Percentiles rank a stretch among this genome's conserved stretches.
phyloP scores from a whole-genome alignment of 192 early-diverging fungal genomes.

The Phlyctochytrium planicorne region DNA sequence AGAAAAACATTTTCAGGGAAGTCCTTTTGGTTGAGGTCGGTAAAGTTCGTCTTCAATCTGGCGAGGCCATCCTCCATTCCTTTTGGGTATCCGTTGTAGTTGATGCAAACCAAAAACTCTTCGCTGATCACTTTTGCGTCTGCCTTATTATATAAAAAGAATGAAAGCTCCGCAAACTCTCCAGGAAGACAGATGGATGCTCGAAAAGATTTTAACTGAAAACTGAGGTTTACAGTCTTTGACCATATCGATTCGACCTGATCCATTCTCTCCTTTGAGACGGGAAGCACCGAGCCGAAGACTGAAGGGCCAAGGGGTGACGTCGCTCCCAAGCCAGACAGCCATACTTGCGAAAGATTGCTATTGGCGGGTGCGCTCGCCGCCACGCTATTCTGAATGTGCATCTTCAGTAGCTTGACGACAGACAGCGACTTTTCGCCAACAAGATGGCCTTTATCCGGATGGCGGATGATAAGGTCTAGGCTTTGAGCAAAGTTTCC shows the following conservation, averaged over 20 bases:
- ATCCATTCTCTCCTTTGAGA: slow-evolving; percentile 10
- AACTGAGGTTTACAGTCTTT: slow-evolving; percentile 34
- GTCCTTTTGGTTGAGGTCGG: slow-evolving; percentile 55
- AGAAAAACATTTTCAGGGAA: slow-evolving; percentile 51
- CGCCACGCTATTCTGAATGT: slow-evolving; percentile 23
- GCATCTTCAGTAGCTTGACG: slow-evolving; percentile 56
- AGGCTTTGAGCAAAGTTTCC: slow-evolving; percentile 54
- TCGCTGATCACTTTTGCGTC: slow-evolving; percentile 57
- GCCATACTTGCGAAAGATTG: slow-evolving; percentile 12
- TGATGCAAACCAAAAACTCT: slow-evolving; percentile 55
- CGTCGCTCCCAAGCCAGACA: background rate
- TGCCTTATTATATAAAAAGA: slow-evolving; percentile 53
- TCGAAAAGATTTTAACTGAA: slow-evolving; percentile 55
- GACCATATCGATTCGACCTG: background rate
- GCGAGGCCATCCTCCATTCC: slow-evolving; percentile 36
- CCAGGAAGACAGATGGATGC: slow-evolving; percentile 58
- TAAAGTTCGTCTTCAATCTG: slow-evolving; percentile 58
- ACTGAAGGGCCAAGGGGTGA: background rate
- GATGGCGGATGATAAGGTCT: slow-evolving; percentile 62
- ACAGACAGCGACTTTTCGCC: slow-evolving; percentile 57
- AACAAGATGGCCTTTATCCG: slow-evolving; percentile 54
- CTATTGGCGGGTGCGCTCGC: background rate
- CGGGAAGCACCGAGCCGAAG: background rate
- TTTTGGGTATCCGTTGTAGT: slow-evolving; percentile 55
- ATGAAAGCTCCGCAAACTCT: slow-evolving; percentile 62